phyloP scores from a whole-genome alignment of 352 stramenopile species.

The Pythium dissotocum region DNA sequence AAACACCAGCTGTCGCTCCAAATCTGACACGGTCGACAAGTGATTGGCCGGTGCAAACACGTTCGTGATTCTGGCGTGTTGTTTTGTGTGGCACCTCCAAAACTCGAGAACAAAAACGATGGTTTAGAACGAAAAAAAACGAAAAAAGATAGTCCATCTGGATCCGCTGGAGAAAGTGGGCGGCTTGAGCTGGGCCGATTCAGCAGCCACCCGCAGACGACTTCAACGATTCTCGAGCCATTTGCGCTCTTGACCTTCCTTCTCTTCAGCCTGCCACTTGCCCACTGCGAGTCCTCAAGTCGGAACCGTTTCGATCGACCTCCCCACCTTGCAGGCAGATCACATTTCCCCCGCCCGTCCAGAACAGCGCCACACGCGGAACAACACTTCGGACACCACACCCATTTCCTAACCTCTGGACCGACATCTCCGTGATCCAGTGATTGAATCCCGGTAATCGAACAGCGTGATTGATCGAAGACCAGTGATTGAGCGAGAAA shows the following conservation, averaged over 20 bases:
- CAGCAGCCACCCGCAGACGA: background rate
- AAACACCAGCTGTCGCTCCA: background rate
- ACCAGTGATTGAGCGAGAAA: background rate
- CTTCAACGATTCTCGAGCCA: background rate
- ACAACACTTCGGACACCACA: background rate
- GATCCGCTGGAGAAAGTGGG: background rate
- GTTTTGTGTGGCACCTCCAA: background rate
- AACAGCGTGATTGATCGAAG: background rate
- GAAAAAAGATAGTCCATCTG: constrained; percentile 1
- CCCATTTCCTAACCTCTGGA: background rate
- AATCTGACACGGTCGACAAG: background rate
- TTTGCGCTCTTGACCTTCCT: background rate
- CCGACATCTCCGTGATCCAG: background rate
- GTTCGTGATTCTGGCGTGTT: background rate
- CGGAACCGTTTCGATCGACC: background rate
- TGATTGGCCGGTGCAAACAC: background rate
- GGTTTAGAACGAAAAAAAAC: background rate
- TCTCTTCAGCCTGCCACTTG: background rate
- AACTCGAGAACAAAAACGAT: background rate
- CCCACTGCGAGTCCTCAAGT: background rate
- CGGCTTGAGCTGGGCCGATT: background rate
- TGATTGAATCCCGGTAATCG: background rate
- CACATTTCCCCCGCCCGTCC: background rate
- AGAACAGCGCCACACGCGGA: background rate
- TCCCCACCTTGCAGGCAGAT: background rate